Conservation (phyloP, 345 rosid genomes). For the Eutrema yunnanense region DNA sequence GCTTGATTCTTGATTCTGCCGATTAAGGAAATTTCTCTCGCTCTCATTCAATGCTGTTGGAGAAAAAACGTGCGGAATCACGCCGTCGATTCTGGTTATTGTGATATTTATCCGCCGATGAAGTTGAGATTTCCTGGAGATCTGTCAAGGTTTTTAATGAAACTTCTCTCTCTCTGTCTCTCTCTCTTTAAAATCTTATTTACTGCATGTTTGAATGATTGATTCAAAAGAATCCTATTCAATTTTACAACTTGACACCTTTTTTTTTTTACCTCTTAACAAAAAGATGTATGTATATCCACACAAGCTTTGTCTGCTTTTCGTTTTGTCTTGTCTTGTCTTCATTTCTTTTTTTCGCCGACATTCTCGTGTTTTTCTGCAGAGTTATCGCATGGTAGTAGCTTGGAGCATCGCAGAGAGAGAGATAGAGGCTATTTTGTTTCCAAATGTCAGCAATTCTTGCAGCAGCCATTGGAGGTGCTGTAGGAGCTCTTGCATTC, state of each 20-base stretch:
- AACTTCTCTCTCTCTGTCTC: not conserved
- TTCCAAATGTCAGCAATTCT: constrained; percentile 82
- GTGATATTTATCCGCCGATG: constrained; percentile 40
- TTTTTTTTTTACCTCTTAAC: constrained; percentile 3
- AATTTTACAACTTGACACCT: constrained; percentile 21
- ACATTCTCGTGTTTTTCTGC: constrained; percentile 19
- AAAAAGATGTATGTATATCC: not conserved
- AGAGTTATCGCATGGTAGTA: constrained; percentile 28
- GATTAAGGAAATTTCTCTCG: not conserved
- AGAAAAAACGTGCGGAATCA: constrained; percentile 3
- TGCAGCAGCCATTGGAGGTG: constrained; percentile 86
- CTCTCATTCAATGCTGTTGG: constrained; percentile 31
- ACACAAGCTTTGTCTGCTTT: constrained; percentile 23
- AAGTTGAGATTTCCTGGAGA: constrained; percentile 47
- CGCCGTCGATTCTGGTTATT: constrained; percentile 20
- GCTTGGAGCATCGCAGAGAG: constrained; percentile 28
- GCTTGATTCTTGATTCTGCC: constrained; percentile 9
- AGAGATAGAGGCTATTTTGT: constrained; percentile 13
- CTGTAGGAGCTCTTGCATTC: constrained; percentile 90
- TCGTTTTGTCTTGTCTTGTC: constrained; percentile 14
- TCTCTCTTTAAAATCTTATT: not conserved
- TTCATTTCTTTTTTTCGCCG: constrained; percentile 28
- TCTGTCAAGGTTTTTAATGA: constrained; percentile 25
- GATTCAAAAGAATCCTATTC: constrained; percentile 7
- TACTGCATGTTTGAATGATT: constrained; percentile 29